These are phyloP conservation scores for Zasmidium cellare DNA, from an alignment of 2,329 filamentous ascomycete species.

Conservation along the genomic window DNA sequence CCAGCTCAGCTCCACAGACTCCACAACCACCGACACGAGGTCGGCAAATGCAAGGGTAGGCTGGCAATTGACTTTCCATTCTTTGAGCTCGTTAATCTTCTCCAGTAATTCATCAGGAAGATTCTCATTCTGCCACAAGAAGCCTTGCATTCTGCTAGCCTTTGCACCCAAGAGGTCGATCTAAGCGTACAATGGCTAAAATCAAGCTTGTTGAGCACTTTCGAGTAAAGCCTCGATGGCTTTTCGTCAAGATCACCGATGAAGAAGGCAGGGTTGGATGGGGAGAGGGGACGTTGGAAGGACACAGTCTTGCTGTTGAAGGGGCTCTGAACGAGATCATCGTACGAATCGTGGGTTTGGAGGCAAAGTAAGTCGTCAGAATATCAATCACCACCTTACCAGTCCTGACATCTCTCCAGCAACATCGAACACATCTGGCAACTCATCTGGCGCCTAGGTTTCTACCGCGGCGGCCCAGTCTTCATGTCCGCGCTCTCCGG, in stretches of 20 bases:
- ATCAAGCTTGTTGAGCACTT: constrained; percentile 72
- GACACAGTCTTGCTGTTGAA: constrained; percentile 72
- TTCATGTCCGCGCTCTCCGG: constrained; percentile 78
- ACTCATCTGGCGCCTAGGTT: constrained; percentile 65
- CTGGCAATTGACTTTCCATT: not conserved
- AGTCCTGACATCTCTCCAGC: constrained; percentile 51
- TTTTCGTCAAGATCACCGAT: constrained; percentile 76
- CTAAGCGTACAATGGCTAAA: too few species aligned
- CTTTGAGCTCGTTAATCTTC: not conserved
- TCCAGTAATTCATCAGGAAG: not conserved
- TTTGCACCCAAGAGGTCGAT: too few species aligned
- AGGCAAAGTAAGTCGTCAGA: constrained; percentile 60
- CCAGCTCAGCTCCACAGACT: not conserved
- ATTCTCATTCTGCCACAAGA: not conserved
- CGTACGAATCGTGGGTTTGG: constrained; percentile 62
- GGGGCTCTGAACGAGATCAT: constrained; percentile 69
- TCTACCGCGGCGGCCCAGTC: constrained; percentile 76
- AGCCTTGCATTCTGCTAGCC: not conserved
- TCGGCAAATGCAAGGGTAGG: not conserved
- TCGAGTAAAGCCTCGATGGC: constrained; percentile 71
- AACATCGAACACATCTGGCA: constrained; percentile 84
- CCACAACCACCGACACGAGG: not conserved
- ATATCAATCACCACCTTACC: not conserved
- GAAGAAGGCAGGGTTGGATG: constrained; percentile 65
- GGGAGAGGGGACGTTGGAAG: constrained; percentile 74